Evolutionary conservation across 257 asterid species (phyloP).

Genomic region (Solanum clarkiae): DNA sequence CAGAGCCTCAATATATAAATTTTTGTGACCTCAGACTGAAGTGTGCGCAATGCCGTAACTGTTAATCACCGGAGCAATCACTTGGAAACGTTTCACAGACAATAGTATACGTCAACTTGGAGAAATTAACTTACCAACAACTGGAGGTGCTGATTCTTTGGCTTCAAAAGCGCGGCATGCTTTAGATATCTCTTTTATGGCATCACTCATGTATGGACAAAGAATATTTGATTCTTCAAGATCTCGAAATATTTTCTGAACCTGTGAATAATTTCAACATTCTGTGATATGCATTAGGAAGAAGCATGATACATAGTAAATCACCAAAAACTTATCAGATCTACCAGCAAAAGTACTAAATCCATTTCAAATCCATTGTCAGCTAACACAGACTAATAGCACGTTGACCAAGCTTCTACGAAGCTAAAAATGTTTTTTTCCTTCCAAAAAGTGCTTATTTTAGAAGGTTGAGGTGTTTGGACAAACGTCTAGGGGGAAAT

Average conservation of each 20-base stretch:
- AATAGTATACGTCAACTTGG: background rate
- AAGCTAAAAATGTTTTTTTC: background rate
- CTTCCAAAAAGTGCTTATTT: background rate
- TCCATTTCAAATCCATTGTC: background rate
- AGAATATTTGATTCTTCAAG: conserved; percentile 85
- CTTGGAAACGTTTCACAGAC: conserved; percentile 4
- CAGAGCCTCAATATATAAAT: conserved; percentile 76
- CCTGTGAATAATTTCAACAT: conserved; percentile 29
- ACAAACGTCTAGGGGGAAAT: background rate
- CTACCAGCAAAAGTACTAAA: background rate
- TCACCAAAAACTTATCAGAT: background rate
- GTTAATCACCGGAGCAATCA: conserved; percentile 18
- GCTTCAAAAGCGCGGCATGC: conserved; percentile 80
- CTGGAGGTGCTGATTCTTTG: conserved; percentile 85
- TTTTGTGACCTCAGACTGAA: conserved; percentile 76
- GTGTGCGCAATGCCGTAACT: conserved; percentile 64
- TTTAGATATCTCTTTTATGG: conserved; percentile 66
- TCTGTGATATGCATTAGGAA: background rate
- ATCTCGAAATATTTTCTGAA: conserved; percentile 60
- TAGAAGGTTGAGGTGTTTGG: background rate
- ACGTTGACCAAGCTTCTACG: background rate
- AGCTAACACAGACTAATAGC: background rate
- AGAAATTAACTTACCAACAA: conserved; percentile 48
- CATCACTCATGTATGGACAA: conserved; percentile 62
- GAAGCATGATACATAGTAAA: background rate